Evolutionary conservation across 139 green algal species (phyloP).

Genomic region (Auxenochlorella protothecoides): DNA sequence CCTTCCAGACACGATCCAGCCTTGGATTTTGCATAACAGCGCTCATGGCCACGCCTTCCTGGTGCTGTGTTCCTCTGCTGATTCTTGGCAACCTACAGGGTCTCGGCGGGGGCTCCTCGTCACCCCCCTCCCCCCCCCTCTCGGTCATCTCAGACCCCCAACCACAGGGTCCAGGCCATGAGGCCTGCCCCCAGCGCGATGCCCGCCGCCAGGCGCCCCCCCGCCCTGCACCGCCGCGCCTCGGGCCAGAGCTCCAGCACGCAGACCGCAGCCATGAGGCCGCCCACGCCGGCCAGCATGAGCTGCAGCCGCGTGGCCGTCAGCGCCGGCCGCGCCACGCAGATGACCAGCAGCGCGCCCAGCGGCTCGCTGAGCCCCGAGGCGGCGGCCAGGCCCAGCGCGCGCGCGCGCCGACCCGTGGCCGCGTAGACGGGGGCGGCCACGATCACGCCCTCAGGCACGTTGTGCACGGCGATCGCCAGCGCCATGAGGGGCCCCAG

Average conservation of each 20-base stretch:
- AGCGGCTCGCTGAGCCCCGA: conserved; percentile 75
- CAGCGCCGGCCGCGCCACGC: conserved; percentile 57
- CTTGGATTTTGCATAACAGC: no score
- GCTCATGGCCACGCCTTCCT: no score
- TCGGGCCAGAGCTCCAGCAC: conserved; percentile 78
- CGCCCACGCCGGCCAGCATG: conserved; percentile 69
- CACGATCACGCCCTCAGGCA: conserved; percentile 72
- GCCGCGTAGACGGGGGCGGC: conserved; percentile 81
- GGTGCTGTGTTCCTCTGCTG: no score
- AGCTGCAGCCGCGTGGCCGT: conserved; percentile 46
- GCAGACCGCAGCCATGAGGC: conserved; percentile 81
- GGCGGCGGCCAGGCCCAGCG: conserved; percentile 54
- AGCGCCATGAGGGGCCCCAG: conserved; percentile 63
- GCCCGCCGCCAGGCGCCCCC: conserved; percentile 44
- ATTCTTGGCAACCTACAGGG: neutral
- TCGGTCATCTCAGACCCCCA: neutral
- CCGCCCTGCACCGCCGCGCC: conserved; percentile 52
- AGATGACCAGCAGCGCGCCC: conserved; percentile 61
- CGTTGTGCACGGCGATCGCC: conserved; percentile 84
- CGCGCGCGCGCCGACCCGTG: conserved; percentile 60
- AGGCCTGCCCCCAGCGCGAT: conserved; percentile 40
- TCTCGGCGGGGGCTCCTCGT: no score
- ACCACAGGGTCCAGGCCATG: conserved; percentile 66
- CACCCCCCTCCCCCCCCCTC: neutral
- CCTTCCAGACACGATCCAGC: no score